Evolutionary conservation across 2,329 filamentous ascomycete genomes (phyloP).

Genomic region (Fusarium nanum): DNA sequence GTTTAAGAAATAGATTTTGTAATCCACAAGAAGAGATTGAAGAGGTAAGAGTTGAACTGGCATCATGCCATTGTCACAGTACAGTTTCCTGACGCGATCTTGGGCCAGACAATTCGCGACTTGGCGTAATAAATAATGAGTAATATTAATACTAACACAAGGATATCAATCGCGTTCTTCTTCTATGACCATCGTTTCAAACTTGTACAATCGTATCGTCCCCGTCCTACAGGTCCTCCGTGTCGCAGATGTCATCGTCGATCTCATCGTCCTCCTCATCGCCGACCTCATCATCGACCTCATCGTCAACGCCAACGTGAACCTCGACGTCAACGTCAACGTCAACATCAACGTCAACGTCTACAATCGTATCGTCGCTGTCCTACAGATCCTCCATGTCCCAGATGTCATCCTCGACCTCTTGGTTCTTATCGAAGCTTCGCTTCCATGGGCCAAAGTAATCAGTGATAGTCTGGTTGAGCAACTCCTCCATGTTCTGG

Average conservation of each 20-base stretch:
- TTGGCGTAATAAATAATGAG: background rate
- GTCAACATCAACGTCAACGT: too few relatives aligned
- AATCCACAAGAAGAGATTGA: background rate
- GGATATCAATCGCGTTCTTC: background rate
- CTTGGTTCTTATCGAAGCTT: conserved; percentile 46
- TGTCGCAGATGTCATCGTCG: conserved; percentile 22
- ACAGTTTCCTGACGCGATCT: background rate
- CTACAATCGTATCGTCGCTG: background rate
- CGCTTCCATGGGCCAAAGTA: conserved; percentile 70
- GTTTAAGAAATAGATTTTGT: background rate
- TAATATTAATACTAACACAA: background rate
- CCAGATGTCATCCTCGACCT: conserved; percentile 12
- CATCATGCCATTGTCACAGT: too few relatives aligned
- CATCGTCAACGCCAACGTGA: too few relatives aligned
- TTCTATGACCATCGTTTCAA: background rate
- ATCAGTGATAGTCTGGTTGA: conserved; percentile 73
- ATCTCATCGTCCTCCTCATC: too few relatives aligned
- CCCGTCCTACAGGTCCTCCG: conserved; percentile 54
- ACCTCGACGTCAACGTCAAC: too few relatives aligned
- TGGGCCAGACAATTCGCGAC: background rate
- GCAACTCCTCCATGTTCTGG: conserved; percentile 73
- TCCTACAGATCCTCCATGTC: conserved; percentile 54
- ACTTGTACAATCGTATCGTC: background rate
- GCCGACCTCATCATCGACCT: too few relatives aligned
- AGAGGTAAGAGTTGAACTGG: too few relatives aligned